Base-by-base conservation (phyloP, 441 rosid genomes). In the Mallotus repandus region DNA sequence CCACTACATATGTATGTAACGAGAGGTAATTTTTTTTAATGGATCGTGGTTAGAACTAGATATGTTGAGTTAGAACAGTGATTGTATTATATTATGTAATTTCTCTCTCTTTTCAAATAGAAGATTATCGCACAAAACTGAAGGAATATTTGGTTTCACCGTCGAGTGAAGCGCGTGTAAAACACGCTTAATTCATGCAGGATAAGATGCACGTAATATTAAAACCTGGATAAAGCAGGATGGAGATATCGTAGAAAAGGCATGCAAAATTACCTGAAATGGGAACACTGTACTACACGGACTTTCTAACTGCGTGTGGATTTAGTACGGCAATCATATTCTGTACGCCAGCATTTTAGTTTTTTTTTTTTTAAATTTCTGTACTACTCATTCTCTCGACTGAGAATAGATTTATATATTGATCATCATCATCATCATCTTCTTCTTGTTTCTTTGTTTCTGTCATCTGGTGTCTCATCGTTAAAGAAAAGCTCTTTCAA, bases 261-360 rank as follows among this genome's bases (percentile, higher is more conserved):
- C 78, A 82, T 72, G 83, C 71, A 61, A 75, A 61, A 48, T 65
- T 68, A 46, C 46, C 32, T 0, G 25, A 48, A 67, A 72, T 9
- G 70, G 43, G 46, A 18, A 66, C 62, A 57, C 68, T 82, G 81
- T 48, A 18, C 16, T 9, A 48, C 81, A 75, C 83, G 68, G 18
- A 32, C 67, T 14, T 32, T 38, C 22, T 1, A 15, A 38, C 52
- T 11, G 80, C 78, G 72, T 68, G 76, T 63, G 75, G 69, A 53
- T 35, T 38, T 11, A 25, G 74, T 69, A 22, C 68, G 15, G 60
- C 21, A 6, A 16, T 50, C 16, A n/a, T 46, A 14, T 41, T 53
- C 48, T 56, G 7, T 21, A 0, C 4, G 1, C 9, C 7, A 9
- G 48, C 48, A 7, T 25, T 11, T 22, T 0, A 12, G n/a, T n/a